Evolutionary conservation across 805 yeast species (phyloP), one percentile per base, ranked within the genome.

Genomic region (Ogataea glucozyma): DNA sequence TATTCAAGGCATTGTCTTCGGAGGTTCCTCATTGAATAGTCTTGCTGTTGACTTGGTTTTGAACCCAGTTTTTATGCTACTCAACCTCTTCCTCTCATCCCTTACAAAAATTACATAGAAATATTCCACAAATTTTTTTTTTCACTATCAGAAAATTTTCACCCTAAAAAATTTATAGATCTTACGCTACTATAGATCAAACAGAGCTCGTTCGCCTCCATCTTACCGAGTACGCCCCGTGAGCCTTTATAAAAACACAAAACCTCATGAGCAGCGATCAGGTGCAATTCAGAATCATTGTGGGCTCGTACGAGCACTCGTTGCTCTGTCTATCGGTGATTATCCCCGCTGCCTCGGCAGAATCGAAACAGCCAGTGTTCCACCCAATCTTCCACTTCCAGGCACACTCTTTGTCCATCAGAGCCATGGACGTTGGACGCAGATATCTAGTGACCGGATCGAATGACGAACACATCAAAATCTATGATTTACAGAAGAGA

Each of bases 291-390:
- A 75, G 99, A 61, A 81, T 93, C 18, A 76, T 91, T 55, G 95
- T 88, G 10, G 99, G 99, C 19, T 89, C 97, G 0, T 93, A 93
- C 57, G 99, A 93, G 67, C 99, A 93, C 67, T 88, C 89, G 49
- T 66, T 93, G 35, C 68, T 90, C 30, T 89, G 97, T 70, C 72
- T 89, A 12, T 87, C 97, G 1, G 68, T 88, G 32, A 75, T 82
- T n/a, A 55, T 88, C 19, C 76, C 80, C 2, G 13, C 26, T 5
- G 16, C 27, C 8, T 11, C 34, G 4, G 22, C 24, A 4, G 34
- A 31, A 4, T 12, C 34, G 9, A 66, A 65, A 40, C 70, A 75
- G 7, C 82, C 89, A 1, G 72, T 87, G 8, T 93, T 93, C 68
- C 89, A 88, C 34, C 96, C 98, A 2, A 83, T 93, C 31, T 93